Evolutionary conservation across 2,329 filamentous ascomycete genomes (phyloP), one percentile per base, ranked within the genome.

Genomic region (Ceratocystis lukuohia): DNA sequence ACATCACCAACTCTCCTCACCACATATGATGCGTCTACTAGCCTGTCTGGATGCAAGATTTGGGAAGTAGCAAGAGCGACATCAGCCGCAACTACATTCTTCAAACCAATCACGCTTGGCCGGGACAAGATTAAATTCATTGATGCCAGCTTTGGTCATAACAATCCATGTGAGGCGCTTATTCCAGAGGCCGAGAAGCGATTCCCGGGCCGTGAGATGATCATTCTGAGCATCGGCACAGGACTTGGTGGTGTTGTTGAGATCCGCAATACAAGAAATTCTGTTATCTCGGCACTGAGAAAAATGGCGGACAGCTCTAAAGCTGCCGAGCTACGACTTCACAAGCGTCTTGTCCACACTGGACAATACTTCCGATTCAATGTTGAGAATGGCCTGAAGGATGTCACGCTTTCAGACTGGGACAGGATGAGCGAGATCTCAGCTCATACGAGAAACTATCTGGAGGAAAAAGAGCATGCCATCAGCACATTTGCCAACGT

Each of bases 131-230:
- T 72, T 1, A 70, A 72, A 22, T 74, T 73, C 46, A 69, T 75
- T 25, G 73, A 74, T 59, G 72, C 71, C 1, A 73, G 69, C 0
- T 71, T 75, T 20, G 72, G 72, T 1, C 69, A 72, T 37, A 75
- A 75, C 64, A 75, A 75, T 53, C 73, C 74, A 28, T 71, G 70
- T 57, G 69, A 73, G 30, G 68, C 72, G 1, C 68, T 75, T 10
- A 70, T 74, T 6, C 57, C 70, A 4, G 73, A 74, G 64, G 73
- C 74, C 6, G 41, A 67, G 56, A 61, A 50, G 1, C 68, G 70
- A 56, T 74, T 72, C 53, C 72, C 72, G 8, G 59, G 12, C 53
- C 66, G 46, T 8, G 33, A 33, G 50, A 25, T 65, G 22, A 70
- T 62, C 7, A 41, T 73, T 25, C 68, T 73, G 1, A 73, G 72